Conservation (phyloP, 371 early-diverging fungal genomes). For the Zancudomyces culisetae region DNA sequence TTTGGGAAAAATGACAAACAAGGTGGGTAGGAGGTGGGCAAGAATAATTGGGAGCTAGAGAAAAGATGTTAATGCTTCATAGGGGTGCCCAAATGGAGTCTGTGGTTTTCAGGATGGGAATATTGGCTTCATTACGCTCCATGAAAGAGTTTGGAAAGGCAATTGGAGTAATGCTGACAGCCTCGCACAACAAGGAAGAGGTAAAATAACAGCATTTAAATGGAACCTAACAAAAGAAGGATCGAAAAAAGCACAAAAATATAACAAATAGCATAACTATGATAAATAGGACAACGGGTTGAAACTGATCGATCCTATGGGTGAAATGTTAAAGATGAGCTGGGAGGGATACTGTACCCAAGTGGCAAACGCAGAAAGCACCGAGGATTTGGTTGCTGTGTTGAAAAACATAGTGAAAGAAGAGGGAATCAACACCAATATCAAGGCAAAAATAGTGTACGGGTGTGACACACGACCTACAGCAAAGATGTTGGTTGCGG, state of each 20-base stretch:
- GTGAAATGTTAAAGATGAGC: slow-evolving; percentile 94
- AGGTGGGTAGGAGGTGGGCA: background rate
- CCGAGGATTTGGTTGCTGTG: slow-evolving; percentile 37
- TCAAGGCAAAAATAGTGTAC: slow-evolving; percentile 50
- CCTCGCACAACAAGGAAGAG: slow-evolving; percentile 89
- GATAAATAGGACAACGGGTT: slow-evolving; percentile 87
- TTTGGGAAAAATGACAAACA: background rate
- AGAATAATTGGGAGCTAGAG: background rate
- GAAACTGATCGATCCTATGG: slow-evolving; percentile 96
- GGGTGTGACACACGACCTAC: slow-evolving; percentile 91
- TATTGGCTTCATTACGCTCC: slow-evolving; percentile 83
- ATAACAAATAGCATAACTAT: slow-evolving; percentile 5
- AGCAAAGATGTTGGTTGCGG: slow-evolving; percentile 58
- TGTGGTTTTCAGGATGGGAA: slow-evolving; percentile 86
- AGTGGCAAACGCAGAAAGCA: slow-evolving; percentile 73
- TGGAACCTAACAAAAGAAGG: too few relatives aligned
- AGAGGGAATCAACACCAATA: slow-evolving; percentile 49
- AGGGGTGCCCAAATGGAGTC: slow-evolving; percentile 58
- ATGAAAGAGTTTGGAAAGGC: slow-evolving; percentile 62
- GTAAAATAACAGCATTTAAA: background rate
- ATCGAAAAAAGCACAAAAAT: too few relatives aligned
- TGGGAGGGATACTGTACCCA: slow-evolving; percentile 90
- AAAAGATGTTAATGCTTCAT: slow-evolving; percentile 21
- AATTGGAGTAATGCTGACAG: slow-evolving; percentile 99
- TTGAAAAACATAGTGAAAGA: slow-evolving; percentile 41